Base-by-base conservation (phyloP, 108 stramenopile genomes). In the Nitzschia sp. region DNA sequence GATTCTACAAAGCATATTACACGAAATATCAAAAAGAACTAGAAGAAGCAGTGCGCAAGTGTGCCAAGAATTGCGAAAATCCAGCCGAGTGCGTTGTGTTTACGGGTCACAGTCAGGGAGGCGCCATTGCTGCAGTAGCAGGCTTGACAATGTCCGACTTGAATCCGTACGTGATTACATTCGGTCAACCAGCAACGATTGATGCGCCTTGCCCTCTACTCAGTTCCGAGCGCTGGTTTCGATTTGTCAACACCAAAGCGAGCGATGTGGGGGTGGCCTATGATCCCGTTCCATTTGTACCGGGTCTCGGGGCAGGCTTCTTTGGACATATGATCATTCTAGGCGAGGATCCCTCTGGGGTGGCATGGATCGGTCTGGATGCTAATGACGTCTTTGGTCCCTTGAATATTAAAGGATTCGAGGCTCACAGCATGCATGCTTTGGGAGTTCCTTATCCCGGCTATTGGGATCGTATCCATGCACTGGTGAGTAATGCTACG, bases 131-230 rank as follows among this genome's bases (percentile, higher is more conserved):
- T 11, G 63, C 73, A 16, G 62, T 80, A 16, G 79, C 79, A 1
- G 79, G 54, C 17, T 19, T 80, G 2, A 17, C 29, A 9, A 19
- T 80, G 30, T 45, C 53, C 13, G 69, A 69, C 28, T 25, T 75
- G 26, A 75, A 75, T 45, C 79, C 79, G 0, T 70, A 71, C 30
- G 73, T 74, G 2, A 70, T 80, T 11, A 80, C 79, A 1, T 75
- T 75, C 55, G 79, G 79, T 44, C 64, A 75, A 46, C 69, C 73
- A n/a, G 52, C 63, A 3, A 73, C 72, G 1, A 5, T 79, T 13
- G 72, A 63, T 22, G 50, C 66, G 22, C 72, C 72, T 1, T 79
- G 78, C 45, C 21, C 26, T 5, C 29, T 45, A 19, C 46, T 79
- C 21, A 34, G 53, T 23, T 53, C 54, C 5, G 62, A 68, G 38